A percentile compares a stretch with the other conserved stretches of the same genome.
These are phyloP conservation scores for Eucalyptus curtisii DNA, from an alignment of 345 rosid genomes.

Conservation along the genomic window DNA sequence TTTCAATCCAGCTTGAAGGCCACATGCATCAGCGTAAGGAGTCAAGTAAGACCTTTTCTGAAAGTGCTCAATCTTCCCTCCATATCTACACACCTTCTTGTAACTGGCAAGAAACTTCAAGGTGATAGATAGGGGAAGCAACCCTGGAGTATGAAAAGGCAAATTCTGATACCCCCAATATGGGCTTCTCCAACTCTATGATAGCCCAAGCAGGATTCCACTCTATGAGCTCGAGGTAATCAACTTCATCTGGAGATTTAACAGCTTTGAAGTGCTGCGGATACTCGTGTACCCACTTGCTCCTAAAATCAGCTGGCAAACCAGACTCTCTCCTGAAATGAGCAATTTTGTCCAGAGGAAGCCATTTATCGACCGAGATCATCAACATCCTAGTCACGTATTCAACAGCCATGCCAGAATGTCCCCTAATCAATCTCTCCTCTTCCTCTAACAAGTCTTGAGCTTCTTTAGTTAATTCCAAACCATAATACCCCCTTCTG, in stretches of 20 bases:
- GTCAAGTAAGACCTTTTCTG: constrained; percentile 67
- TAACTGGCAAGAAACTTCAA: constrained; percentile 59
- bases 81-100: constrained; percentile 56
- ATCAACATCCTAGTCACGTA: too few species aligned
- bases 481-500: constrained; percentile 14
- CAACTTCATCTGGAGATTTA: constrained; percentile 26
- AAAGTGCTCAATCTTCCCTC: constrained; percentile 73
- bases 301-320: constrained; percentile 6
- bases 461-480: too few species aligned
- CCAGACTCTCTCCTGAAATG: too few species aligned
- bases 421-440: too few species aligned
- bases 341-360: too few species aligned
- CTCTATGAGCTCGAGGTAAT: constrained; percentile 54
- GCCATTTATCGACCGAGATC: too few species aligned
- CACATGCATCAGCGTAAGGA: constrained; percentile 68
- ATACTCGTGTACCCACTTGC: constrained; percentile 48
- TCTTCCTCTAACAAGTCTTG: too few species aligned
- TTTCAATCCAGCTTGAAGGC: constrained; percentile 55
- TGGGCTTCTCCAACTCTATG: constrained; percentile 8
- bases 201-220: constrained; percentile 86
- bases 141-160: constrained; percentile 23
- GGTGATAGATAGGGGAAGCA: constrained; percentile 36
- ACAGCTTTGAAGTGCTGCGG: constrained; percentile 57
- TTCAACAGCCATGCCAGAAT: too few species aligned
- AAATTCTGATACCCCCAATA: too few species aligned